Evolutionary conservation across 352 stramenopile species (phyloP), one percentile per base, ranked within the genome.

Genomic region (Pythium utonaiense): DNA sequence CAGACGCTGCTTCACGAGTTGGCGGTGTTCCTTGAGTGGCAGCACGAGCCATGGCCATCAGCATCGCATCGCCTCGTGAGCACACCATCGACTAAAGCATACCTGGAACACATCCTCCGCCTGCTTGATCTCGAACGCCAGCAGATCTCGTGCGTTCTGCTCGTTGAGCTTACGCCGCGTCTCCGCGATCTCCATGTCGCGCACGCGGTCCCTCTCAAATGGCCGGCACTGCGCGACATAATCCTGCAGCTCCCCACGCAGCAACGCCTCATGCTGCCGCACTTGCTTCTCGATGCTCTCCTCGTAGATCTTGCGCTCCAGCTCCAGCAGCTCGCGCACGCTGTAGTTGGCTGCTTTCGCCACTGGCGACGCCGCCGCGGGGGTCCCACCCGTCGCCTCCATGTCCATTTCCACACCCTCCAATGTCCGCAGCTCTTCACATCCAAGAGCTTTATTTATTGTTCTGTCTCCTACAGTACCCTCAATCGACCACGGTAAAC

Each of bases 231-330:
- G 73, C 33, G 66, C 50, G 12, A 89, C 66, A 65, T 79, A 95
- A 24, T 86, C 85, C 24, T 86, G 71, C 34, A 91, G 64, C 16
- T 61, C 64, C 13, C 83, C 85, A 4, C 36, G 44, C 19, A 63
- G 55, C 28, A 94, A 70, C 55, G 81, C 41, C 28, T 74, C 53
- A n/a, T 79, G 76, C 51, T 87, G 83, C 38, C 64, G 53, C 40
- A 64, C 48, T 30, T 77, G 73, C n/a, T 73, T 77, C 27, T 91
- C 79, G 47, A 94, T 92, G 60, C 77, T 91, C 48, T 94, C 80
- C 67, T 94, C 80, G 58, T 92, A 92, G 27, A 94, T 72, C 69
- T 89, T 75, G 22, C 78, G 71, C 75, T 94, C 82, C 36, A 92
- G 71, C 67, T 92, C 83, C 62, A 92, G 71, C 66, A 92, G 63